Percentiles rank a stretch among this genome's conserved stretches.
These are phyloP conservation scores for Trichoderma citrinoviride DNA, from an alignment of 2,329 filamentous ascomycete species.

Conservation along the genomic window DNA sequence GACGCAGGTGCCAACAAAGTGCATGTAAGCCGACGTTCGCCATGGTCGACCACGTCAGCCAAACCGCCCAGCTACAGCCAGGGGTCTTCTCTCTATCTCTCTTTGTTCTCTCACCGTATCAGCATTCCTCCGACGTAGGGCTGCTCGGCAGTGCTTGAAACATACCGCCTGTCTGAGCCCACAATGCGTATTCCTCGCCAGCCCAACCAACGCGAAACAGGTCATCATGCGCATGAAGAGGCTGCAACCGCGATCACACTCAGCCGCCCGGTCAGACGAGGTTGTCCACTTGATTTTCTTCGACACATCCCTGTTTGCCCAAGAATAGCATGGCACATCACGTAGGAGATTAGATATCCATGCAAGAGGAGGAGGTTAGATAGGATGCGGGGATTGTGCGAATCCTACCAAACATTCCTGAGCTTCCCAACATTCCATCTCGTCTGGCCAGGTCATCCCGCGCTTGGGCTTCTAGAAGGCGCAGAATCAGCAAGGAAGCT, in stretches of 20 bases:
- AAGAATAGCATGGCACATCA: not conserved
- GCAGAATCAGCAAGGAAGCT: not conserved
- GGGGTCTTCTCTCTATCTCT: not conserved
- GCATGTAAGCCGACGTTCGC: not conserved
- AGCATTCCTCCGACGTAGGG: conserved; percentile 4
- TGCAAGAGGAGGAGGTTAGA: not conserved
- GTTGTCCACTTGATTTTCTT: not conserved
- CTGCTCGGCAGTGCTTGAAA: not conserved
- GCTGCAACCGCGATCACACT: not conserved
- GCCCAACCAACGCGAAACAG: not conserved
- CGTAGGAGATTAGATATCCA: not conserved
- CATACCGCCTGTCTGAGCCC: conserved; percentile 11
- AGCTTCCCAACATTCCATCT: not conserved
- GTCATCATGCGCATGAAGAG: conserved; percentile 12
- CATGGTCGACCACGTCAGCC: not conserved
- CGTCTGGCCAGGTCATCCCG: not conserved
- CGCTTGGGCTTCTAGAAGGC: not conserved
- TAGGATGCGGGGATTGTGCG: not conserved
- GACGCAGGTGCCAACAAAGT: not conserved
- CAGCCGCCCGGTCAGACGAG: not conserved
- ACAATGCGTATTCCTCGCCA: not conserved
- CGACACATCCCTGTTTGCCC: not conserved
- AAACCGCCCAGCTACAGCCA: not conserved
- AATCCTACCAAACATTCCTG: not conserved
- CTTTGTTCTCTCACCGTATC: not conserved